These are phyloP conservation scores for Amanita rubescens DNA, from an alignment of 768 basidiomycete species.

Conservation along the genomic window DNA sequence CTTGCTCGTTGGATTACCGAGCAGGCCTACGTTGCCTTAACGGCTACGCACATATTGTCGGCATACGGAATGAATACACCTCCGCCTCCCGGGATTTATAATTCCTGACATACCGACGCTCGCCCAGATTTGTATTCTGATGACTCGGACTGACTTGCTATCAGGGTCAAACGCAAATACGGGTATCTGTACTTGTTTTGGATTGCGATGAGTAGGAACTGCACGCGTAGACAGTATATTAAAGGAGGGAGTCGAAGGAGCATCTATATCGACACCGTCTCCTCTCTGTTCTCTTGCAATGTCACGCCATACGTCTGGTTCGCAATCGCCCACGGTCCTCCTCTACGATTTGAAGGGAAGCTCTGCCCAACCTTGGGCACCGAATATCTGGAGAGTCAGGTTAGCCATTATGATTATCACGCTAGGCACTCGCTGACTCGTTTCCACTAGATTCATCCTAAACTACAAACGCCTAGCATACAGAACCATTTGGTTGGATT, in stretches of 20 bases:
- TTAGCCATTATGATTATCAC: conserved; percentile 16
- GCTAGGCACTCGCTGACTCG: neutral
- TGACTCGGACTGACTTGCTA: conserved; percentile 4
- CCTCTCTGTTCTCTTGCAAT: neutral
- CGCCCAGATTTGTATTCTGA: neutral
- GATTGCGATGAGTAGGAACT: neutral
- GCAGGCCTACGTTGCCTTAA: neutral
- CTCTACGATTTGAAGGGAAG: conserved; percentile 62
- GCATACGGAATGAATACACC: neutral
- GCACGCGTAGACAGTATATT: neutral
- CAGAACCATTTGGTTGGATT: conserved; percentile 63
- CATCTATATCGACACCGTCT: neutral
- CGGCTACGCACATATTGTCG: neutral
- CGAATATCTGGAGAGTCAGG: conserved; percentile 71
- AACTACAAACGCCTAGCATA: conserved; percentile 72
- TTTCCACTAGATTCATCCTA: conserved; percentile 50
- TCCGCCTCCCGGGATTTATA: neutral
- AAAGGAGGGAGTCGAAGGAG: neutral
- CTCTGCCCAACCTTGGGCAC: conserved; percentile 64
- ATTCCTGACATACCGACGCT: conserved; percentile 3
- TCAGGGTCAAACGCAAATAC: neutral
- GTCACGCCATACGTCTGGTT: neutral
- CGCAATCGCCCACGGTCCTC: conserved; percentile 32
- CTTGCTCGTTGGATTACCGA: no score
- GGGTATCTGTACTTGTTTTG: conserved; percentile 3